Evolutionary conservation across 2,329 filamentous ascomycete species (phyloP), one percentile per base, ranked within the genome.

Genomic region (Metarhizium anisopliae): DNA sequence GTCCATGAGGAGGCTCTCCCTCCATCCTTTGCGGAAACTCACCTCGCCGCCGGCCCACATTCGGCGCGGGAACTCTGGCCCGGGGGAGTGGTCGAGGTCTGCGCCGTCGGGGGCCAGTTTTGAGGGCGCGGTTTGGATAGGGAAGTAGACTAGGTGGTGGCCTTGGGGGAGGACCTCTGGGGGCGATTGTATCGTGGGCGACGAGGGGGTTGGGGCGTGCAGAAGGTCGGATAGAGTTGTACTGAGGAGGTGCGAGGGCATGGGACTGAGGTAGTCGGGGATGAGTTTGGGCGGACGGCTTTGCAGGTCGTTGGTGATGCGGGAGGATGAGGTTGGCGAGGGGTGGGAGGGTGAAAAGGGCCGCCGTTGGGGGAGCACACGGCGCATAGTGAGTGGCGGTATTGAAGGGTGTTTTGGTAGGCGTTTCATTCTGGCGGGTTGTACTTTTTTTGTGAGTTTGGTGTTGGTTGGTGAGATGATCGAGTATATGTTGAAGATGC

Each of bases 21-120:
- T 59, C 66, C 66, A 69, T 3, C 63, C 64, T 6, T 36, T 57
- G 18, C 71, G 69, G 62, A 89, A 88, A 1, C 66, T 67, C 8
- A 96, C 71, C 45, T 79, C 78, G 0, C 93, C 94, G 36, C 92
- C 91, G 14, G 89, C 90, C 94, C 94, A 99, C 74, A 99, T 83
- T 18, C 94, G 84, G 25, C 89, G 81, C 52, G 78, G 78, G 67
- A 89, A 96, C 1, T 85, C 84, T 4, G 68, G 67, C 2, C 87
- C 89, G 0, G 93, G 93, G 29, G 78, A 85, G 66, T 96, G 90
- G 54, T 86, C 77, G 4, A 82, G 76, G 68, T 97, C 93, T 1
- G 92, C 95, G 56, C 94, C 93, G 72, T 99, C 94, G 1, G 83
- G 76, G 18, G 90, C 79, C 47, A 97, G 80, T 38, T 76, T 63